Percentiles rank a stretch among this genome's conserved stretches.
These are phyloP conservation scores for Saccharomycopsis sp. DNA, from an alignment of 805 yeast genomes.

Conservation along the genomic window DNA sequence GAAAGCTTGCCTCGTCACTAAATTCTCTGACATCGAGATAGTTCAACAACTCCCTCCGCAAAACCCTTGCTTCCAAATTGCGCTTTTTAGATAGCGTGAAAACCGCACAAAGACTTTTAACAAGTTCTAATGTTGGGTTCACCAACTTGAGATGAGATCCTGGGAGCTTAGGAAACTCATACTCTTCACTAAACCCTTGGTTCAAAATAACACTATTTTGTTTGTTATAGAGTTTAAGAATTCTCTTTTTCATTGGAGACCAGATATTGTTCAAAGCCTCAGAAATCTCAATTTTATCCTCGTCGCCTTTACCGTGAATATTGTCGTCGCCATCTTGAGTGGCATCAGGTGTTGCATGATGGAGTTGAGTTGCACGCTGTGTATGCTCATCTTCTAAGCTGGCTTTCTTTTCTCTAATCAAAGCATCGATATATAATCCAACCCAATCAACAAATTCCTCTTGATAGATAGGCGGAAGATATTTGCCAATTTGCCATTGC, in stretches of 20 bases:
- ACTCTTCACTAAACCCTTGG: conserved; percentile 56
- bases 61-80: conserved; percentile 61
- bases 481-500: conserved; percentile 75
- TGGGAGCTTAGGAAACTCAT: conserved; percentile 66
- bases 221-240: conserved; percentile 54
- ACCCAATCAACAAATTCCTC: conserved; percentile 88
- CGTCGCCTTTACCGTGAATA: conserved; percentile 24
- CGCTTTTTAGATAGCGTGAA: conserved; percentile 59
- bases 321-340: conserved; percentile 25
- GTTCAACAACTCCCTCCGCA: conserved; percentile 67
- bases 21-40: conserved; percentile 81
- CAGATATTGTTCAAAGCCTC: conserved; percentile 48
- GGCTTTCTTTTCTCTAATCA: conserved; percentile 48
- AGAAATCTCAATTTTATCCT: conserved; percentile 27
- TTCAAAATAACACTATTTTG: conserved; percentile 71
- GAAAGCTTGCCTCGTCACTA: conserved; percentile 63
- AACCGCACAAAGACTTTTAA: conserved; percentile 68
- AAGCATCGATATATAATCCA: conserved; percentile 62
- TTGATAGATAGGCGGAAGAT: conserved; percentile 67
- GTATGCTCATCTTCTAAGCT: conserved; percentile 28
- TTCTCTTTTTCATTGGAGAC: conserved; percentile 57
- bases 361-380: conserved; percentile 63
- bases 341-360: conserved; percentile 29
- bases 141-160: conserved; percentile 56
- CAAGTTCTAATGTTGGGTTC: conserved; percentile 75